Evolutionary conservation across 768 basidiomycete genomes (phyloP), one percentile per base, ranked within the genome.

Genomic region (Naganishia onofrii): DNA sequence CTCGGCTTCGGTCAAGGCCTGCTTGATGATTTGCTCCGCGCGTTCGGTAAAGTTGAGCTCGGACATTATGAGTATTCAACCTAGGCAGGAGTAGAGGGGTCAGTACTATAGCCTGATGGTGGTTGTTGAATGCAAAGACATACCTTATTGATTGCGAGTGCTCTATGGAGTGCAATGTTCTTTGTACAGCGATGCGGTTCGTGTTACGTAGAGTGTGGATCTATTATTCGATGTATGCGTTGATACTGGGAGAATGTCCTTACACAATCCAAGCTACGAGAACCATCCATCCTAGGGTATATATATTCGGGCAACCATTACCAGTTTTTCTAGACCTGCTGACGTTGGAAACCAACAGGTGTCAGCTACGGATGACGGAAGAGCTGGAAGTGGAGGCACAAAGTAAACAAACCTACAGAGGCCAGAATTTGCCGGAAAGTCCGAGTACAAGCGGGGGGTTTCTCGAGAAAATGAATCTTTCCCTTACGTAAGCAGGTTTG

Each of bases 1-100:
- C 77, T 87, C 91, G 13, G 92, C 91, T 52, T 89, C 85, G 75
- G 92, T 90, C 66, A 91, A 80, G 1, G 92, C 88, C 60, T 87
- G 86, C 67, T 86, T 81, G 66, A 94, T 76, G 31, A 88, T 84
- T 74, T 89, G 85, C 76, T 87, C 85, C 15, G 92, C 86, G 79
- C 90, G 92, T 81, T 94, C 91, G 32, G 93, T 95, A 75, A 93
- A 90, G 74, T 94, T 89, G 72, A 90, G 82, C 81, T 87, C 70
- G 6, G 69, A 46, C 69, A 70, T 70, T 21, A 23, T 69, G 55
- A 38, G 26, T 13, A 34, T 19, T 56, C 34, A 68, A 19, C 19
- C 54, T 51, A 38, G 28, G 31, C 12, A 31, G 48, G 19, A 31
- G 31, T 26, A 28, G 5, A 31, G 46, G n/a, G 19, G 44, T 65